A percentile compares a stretch with the other conserved stretches of the same genome.
These are phyloP conservation scores for Didymella glomerata DNA, from an alignment of 2,329 filamentous ascomycete genomes.

Conservation along the genomic window DNA sequence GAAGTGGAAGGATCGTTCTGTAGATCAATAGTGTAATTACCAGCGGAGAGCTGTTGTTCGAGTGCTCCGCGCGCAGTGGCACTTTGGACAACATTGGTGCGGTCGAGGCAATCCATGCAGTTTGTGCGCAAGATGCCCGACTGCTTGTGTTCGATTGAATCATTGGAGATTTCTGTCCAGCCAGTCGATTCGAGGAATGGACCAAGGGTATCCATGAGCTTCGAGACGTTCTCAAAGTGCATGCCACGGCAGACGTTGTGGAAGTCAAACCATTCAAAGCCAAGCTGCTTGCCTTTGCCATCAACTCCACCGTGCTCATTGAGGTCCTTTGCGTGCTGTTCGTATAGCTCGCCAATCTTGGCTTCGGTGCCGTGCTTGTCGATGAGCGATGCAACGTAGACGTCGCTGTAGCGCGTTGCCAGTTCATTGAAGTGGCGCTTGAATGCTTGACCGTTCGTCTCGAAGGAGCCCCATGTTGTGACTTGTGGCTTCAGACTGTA, in stretches of 20 bases:
- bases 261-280: constrained; percentile 98
- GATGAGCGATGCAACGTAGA: constrained; percentile 84
- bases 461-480: constrained; percentile 78
- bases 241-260: constrained; percentile 91
- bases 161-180: constrained; percentile 69
- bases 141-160: constrained; percentile 62
- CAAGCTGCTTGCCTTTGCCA: constrained; percentile 59
- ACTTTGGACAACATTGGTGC: constrained; percentile 95
- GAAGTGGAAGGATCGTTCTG: constrained; percentile 79
- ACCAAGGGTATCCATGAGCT: constrained; percentile 75
- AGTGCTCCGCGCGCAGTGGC: constrained; percentile 86
- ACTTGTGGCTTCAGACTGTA: constrained; percentile 92
- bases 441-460: constrained; percentile 81
- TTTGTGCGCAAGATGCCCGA: constrained; percentile 88
- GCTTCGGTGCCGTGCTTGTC: constrained; percentile 87
- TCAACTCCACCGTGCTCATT: constrained; percentile 67
- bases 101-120: constrained; percentile 97
- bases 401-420: constrained; percentile 72
- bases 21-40: constrained; percentile 78
- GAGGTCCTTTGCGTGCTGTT: constrained; percentile 70
- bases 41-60: constrained; percentile 77
- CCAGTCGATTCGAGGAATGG: constrained; percentile 73
- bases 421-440: constrained; percentile 80
- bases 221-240: constrained; percentile 94
- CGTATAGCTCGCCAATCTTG: constrained; percentile 79